Conservation (phyloP, 2,329 filamentous ascomycete genomes). For the Chalaropsis thielavioides region DNA sequence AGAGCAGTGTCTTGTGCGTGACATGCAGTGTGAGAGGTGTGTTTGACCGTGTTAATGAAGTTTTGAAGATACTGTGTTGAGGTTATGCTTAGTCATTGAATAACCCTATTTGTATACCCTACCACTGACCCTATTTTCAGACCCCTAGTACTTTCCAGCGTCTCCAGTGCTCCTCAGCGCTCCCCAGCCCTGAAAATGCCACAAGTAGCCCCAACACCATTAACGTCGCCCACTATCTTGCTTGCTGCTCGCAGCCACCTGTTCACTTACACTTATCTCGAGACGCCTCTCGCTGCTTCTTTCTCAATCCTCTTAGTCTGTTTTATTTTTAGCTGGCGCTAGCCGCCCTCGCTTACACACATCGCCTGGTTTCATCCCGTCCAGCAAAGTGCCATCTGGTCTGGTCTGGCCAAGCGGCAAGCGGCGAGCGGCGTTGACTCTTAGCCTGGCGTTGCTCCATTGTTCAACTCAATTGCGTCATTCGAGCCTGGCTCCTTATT, state of each 20-base stretch:
- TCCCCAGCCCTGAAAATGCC: not conserved
- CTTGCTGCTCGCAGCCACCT: not conserved
- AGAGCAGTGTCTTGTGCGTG: not conserved
- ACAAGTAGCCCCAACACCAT: not conserved
- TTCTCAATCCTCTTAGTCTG: too few species aligned
- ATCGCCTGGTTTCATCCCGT: not conserved
- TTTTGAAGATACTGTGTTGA: not conserved
- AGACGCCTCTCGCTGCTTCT: too few species aligned
- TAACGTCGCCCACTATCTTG: too few species aligned
- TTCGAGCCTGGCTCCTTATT: constrained; percentile 11
- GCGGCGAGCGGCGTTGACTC: constrained; percentile 5
- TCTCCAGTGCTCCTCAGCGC: too few species aligned
- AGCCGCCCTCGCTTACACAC: not conserved
- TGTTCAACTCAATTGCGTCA: constrained; percentile 16
- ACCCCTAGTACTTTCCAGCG: too few species aligned
- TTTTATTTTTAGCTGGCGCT: not conserved
- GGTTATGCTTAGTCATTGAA: not conserved
- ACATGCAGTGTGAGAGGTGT: too few species aligned
- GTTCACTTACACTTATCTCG: not conserved
- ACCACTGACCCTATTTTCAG: not conserved
- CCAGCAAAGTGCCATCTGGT: not conserved
- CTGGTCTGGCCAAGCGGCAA: not conserved
- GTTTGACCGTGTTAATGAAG: not conserved
- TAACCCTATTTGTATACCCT: fast-evolving
- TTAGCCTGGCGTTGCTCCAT: not conserved